Conservation (phyloP, 306 rosid genomes). For the Dicorynia guianensis region DNA sequence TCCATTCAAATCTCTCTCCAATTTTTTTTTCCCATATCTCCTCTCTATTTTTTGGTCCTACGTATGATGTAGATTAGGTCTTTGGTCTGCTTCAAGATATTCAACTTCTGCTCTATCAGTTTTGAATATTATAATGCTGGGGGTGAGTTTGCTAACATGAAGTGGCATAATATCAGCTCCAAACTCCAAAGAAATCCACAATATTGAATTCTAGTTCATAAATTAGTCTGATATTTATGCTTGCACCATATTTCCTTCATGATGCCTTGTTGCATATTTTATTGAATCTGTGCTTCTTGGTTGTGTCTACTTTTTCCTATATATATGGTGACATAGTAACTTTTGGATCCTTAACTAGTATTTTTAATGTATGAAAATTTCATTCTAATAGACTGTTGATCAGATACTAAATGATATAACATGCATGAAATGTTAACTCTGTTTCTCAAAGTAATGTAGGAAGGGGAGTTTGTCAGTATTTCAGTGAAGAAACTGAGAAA, state of each 20-base stretch:
- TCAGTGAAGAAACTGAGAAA: conserved; percentile 82
- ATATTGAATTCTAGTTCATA: background rate
- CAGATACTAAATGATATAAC: conserved; percentile 22
- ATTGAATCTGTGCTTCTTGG: background rate
- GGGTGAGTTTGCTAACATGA: conserved; percentile 17
- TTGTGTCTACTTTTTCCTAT: conserved; percentile 5
- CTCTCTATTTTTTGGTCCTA: conserved; percentile 1
- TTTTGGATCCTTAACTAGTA: conserved; percentile 21
- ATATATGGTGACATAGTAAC: background rate
- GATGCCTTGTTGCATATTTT: background rate
- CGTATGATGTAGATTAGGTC: background rate
- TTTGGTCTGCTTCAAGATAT: background rate
- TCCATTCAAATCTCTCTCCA: conserved; percentile 6
- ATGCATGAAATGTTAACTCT: conserved; percentile 33
- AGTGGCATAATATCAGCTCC: conserved; percentile 18
- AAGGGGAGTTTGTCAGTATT: conserved; percentile 76
- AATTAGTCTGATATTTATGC: conserved; percentile 18
- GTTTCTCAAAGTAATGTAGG: conserved; percentile 60
- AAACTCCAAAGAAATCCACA: background rate
- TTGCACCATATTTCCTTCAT: conserved; percentile 14
- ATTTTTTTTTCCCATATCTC: conserved; percentile 15
- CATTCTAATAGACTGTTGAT: background rate
- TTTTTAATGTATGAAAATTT: conserved; percentile 11
- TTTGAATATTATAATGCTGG: conserved; percentile 10
- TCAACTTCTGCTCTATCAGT: conserved; percentile 8